Evolutionary conservation across 1,284 basidiomycete genomes (phyloP), one percentile per base, ranked within the genome.

Genomic region (Sutorius eximius): DNA sequence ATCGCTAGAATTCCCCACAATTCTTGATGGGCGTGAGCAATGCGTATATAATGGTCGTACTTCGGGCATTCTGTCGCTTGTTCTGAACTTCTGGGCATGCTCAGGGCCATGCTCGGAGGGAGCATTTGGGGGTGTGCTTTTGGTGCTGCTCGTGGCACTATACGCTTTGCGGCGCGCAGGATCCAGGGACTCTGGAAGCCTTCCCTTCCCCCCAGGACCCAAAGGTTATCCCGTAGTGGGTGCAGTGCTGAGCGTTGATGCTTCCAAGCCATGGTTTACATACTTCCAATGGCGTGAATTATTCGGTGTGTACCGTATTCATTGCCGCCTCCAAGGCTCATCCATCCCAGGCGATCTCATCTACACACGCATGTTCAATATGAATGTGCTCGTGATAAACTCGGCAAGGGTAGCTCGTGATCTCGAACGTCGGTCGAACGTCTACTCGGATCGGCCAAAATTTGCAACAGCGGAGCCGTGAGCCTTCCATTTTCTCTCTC

Each of bases 381-480:
- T 67, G 66, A 22, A 60, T 18, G 49, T 66, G 8, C 32, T 70
- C 3, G 33, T 68, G 10, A 53, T 66, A 45, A 66, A 68, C 46
- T 66, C 67, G n/a, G 60, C 52, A 37, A 67, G 59, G 20, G 43
- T 69, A 11, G 67, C 59, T 20, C 56, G 46, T 30, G 59, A 67
- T 41, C 38, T 70, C 13, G 64, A 70, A 9, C 48, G 42, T 52
- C 59, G 64, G 15, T 66, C 68, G 27, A 56, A 43, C 29, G 61
- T 63, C 27, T 67, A 68, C 43, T 70, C 65, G 3, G 66, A 70
- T 49, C 57, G 66, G 18, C 65, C 62, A 38, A 58, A 43, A 8
- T 65, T 67, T 6, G 53, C 45, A 22, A 68, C 66, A 34, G 22
- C 53, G 45, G 54, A 56, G 43, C 60, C 54, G 66, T 68, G 34